Evolutionary conservation across 2,329 filamentous ascomycete genomes (phyloP), one percentile per base, ranked within the genome.

Genomic region (Emydomyces testavorans): DNA sequence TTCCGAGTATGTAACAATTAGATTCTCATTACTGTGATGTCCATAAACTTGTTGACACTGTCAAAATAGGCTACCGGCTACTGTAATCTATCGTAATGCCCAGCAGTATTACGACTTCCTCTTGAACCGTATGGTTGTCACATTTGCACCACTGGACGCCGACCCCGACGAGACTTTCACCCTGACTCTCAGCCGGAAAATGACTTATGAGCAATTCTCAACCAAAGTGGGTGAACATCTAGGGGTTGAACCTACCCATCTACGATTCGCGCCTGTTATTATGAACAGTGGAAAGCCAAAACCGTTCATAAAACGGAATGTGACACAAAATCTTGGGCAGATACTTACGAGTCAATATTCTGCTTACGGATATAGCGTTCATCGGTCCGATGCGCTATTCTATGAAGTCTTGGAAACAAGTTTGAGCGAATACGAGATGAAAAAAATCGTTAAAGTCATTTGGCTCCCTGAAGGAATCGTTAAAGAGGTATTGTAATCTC

Each of bases 361-460:
- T 54, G 76, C 76, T 8, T 83, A 87, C 55, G 75, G 82, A 43
- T 84, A 80, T 56, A 76, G 77, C 51, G 80, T 75, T 26, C 84
- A 88, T 60, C 77, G 81, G 47, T 69, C 76, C 16, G 90, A 96
- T 65, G 79, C 83, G 0, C 72, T 98, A 45, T 96, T 82, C 64
- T 98, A 89, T 61, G 92, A 98, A 64, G 79, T 96, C 23, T 71
- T 98, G 34, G 92, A 98, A 53, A 94, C 95, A 72, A 94, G 87
- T 58, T 69, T 98, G 39, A 84, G 85, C 20, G 93, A 98, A 65
- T 74, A 94, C 36, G 92, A 98, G 61, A 92, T 85, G 49, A 92
- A 94, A 71, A 95, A 93, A 71, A 79, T 72, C 49, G 71, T 96
- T 53, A 90, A 85, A 64, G 69, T 98, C 40, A 85, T 75, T 1